Evolutionary conservation across 768 basidiomycete genomes (phyloP), one percentile per base, ranked within the genome.

Genomic region (Termitomyces sp.): DNA sequence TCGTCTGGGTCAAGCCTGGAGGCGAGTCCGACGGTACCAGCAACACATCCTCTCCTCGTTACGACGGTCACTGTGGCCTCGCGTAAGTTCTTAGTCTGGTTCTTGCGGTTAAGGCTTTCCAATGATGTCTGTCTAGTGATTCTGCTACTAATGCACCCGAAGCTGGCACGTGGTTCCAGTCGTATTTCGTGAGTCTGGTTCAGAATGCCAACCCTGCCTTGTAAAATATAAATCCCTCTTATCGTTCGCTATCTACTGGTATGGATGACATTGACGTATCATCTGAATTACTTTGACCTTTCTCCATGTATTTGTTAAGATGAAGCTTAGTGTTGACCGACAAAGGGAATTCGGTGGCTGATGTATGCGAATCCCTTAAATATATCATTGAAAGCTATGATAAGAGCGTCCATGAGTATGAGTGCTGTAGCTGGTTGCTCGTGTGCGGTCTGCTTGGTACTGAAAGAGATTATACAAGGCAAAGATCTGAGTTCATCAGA

Each of bases 1-100:
- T 85, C 64, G 81, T 83, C 58, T 85, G 82, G 82, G 76, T 83
- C 62, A 86, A 86, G 74, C 83, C 84, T 35, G 83, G 83, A 76
- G 83, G 84, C 63, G 82, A 85, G 70, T 81, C 75, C 59, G 84
- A 85, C 63, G 83, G 84, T 63, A 85, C 84, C 40, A 77, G 72
- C 58, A 76, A 85, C 75, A 75, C 72, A 47, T 79, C 79, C 23
- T 70, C 83, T 23, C 64, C 75, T 12, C 77, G 82, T 46, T 84
- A 73, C 67, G 83, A 85, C 61, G 66, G 70, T 23, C 74, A 79
- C 59, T 83, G 82, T 62, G 73, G 73, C 52, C 68, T 64, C 54
- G 68, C 72, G 80, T 82, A 66, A 66, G 79, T 75, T 27, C 41
- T 45, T 12, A 28, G 40, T 19, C 21, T 48, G 14, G 35, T 45